phyloP scores from a whole-genome alignment of 2,329 filamentous ascomycete species.

The Knufia fluminis region DNA sequence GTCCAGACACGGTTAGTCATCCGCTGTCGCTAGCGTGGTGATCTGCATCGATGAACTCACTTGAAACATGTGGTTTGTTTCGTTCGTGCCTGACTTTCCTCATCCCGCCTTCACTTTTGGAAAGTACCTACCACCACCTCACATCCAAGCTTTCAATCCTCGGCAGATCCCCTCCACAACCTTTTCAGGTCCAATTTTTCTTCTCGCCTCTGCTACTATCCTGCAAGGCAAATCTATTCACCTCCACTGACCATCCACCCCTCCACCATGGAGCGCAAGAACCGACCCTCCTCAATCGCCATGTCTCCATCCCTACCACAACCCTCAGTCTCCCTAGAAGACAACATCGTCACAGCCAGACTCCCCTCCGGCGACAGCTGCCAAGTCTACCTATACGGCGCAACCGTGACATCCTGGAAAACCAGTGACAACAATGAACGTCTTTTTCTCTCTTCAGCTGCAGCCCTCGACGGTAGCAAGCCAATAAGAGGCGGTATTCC shows the following conservation, averaged over 20 bases:
- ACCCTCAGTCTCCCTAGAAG: slow-evolving; percentile 65
- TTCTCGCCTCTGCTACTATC: too few relatives aligned
- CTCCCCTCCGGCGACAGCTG: slow-evolving; percentile 81
- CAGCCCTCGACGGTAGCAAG: slow-evolving; percentile 77
- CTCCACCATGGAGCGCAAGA: slow-evolving; percentile 67
- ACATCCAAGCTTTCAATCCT: not conserved
- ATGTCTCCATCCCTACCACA: slow-evolving; percentile 65
- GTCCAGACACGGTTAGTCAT: too few relatives aligned
- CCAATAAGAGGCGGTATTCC: slow-evolving; percentile 60
- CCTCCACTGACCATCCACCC: too few relatives aligned
- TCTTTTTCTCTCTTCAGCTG: slow-evolving; percentile 73
- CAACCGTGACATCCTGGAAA: slow-evolving; percentile 91
- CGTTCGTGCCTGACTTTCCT: too few relatives aligned
- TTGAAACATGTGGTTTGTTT: too few relatives aligned
- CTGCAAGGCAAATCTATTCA: too few relatives aligned
- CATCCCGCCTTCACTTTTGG: too few relatives aligned
- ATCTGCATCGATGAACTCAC: too few relatives aligned
- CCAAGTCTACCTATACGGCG: slow-evolving; percentile 79
- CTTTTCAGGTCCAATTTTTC: too few relatives aligned
- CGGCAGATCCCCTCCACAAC: too few relatives aligned
- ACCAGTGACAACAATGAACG: slow-evolving; percentile 68
- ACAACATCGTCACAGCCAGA: slow-evolving; percentile 65
- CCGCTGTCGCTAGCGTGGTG: too few relatives aligned
- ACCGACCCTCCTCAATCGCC: slow-evolving; percentile 70
- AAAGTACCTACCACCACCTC: too few relatives aligned